Conservation (phyloP, 805 yeast species). For the Candida tallmaniae region DNA sequence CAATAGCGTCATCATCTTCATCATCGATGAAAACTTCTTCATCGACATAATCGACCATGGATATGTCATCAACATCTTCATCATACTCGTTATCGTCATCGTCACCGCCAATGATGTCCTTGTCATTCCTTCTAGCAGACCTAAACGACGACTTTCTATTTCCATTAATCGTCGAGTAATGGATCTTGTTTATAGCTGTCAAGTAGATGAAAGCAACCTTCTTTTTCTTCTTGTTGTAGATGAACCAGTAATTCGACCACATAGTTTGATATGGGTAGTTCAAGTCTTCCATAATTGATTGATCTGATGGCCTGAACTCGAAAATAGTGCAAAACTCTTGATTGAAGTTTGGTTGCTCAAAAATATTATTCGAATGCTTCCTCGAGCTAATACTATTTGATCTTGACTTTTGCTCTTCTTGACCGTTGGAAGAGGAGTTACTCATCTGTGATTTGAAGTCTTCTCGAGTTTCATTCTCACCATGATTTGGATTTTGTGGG, state of each 20-base stretch:
- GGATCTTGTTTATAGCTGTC: constrained; percentile 43
- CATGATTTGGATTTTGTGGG: constrained; percentile 7
- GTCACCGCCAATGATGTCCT: constrained; percentile 14
- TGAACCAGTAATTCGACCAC: constrained; percentile 87
- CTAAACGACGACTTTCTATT: constrained; percentile 15
- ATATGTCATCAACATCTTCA: constrained; percentile 22
- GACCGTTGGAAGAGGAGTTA: not conserved
- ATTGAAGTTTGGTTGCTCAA: constrained; percentile 13
- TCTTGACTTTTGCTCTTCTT: constrained; percentile 5
- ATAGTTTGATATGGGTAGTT: constrained; percentile 42
- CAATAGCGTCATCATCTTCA: constrained; percentile 18
- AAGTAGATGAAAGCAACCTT: constrained; percentile 85
- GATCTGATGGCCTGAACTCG: constrained; percentile 59
- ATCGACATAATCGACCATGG: constrained; percentile 11
- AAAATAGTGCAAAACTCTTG: constrained; percentile 53
- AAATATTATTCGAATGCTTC: constrained; percentile 8
- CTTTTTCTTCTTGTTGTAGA: constrained; percentile 85
- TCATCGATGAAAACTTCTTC: constrained; percentile 24
- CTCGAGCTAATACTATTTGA: constrained; percentile 4
- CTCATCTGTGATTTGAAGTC: too few relatives aligned
- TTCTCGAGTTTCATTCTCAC: not conserved
- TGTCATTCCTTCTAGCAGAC: constrained; percentile 7
- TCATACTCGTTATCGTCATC: constrained; percentile 22
- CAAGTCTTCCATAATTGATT: constrained; percentile 57
- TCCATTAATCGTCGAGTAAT: constrained; percentile 29